A percentile compares a stretch with the other conserved stretches of the same genome.
phyloP scores from a whole-genome alignment of 1,284 basidiomycete genomes.

The Fomitiporia mediterranea region DNA sequence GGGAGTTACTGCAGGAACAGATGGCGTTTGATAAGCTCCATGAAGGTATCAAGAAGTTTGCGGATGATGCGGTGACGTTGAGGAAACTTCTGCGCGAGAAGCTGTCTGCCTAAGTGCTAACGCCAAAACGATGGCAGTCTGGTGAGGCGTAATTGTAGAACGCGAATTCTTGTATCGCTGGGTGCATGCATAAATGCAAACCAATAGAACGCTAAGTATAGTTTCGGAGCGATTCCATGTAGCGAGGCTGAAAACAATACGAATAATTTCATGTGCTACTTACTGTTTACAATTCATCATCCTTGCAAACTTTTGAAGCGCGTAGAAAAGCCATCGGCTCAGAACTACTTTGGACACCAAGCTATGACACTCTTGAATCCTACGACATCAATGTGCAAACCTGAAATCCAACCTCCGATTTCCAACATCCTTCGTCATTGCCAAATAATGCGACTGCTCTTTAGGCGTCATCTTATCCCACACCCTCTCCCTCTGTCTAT shows the following conservation, averaged over 20 bases:
- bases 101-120: constrained; percentile 47
- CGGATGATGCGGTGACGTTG: constrained; percentile 89
- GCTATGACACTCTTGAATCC: background rate
- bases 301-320: too few relatives aligned
- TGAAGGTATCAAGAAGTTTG: constrained; percentile 97
- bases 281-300: too few relatives aligned
- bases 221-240: too few relatives aligned
- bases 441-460: constrained; percentile 39
- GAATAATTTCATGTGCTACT: too few relatives aligned
- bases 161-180: too few relatives aligned
- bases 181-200: too few relatives aligned
- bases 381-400: constrained; percentile 38
- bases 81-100: constrained; percentile 82
- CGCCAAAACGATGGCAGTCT: too few relatives aligned
- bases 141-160: too few relatives aligned
- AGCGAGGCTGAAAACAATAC: too few relatives aligned
- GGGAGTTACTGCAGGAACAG: constrained; percentile 84
- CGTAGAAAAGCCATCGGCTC: too few relatives aligned
- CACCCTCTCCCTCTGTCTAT: constrained; percentile 40
- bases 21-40: constrained; percentile 97
- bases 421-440: constrained; percentile 39
- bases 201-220: too few relatives aligned
- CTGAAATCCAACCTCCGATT: constrained; percentile 41
- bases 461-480: constrained; percentile 50
- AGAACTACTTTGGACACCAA: too few relatives aligned